These are phyloP conservation scores for Orbilia ellipsospora DNA, from an alignment of 2,329 filamentous ascomycete species.

Conservation along the genomic window DNA sequence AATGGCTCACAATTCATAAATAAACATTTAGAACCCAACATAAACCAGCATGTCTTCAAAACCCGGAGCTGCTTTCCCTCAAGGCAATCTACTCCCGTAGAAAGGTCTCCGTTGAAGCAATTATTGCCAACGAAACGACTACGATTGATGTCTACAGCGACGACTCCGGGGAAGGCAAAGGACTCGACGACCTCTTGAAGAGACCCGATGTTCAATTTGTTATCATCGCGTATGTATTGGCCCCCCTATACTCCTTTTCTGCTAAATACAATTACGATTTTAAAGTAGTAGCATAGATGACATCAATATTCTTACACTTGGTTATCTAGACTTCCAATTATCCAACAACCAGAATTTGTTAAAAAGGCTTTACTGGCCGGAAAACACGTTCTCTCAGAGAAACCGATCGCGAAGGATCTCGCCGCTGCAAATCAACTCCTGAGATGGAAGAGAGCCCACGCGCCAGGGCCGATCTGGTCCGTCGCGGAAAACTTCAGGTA, in stretches of 20 bases:
- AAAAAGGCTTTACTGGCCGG: slow-evolving; percentile 71
- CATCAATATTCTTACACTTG: slow-evolving; percentile 56
- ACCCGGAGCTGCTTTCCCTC: slow-evolving; percentile 65
- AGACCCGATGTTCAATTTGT: slow-evolving; percentile 69
- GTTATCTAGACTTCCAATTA: slow-evolving; percentile 69
- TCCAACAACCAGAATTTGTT: slow-evolving; percentile 70
- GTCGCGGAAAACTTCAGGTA: slow-evolving; percentile 81
- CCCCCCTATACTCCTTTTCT: not conserved
- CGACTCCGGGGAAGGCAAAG: slow-evolving; percentile 65
- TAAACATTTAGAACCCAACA: slow-evolving; percentile 54
- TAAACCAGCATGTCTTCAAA: slow-evolving; percentile 71
- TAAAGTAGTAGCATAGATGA: no score
- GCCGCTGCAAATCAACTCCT: slow-evolving; percentile 66
- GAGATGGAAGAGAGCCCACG: slow-evolving; percentile 63
- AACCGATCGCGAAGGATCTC: slow-evolving; percentile 74
- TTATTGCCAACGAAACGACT: slow-evolving; percentile 60
- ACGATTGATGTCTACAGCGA: slow-evolving; percentile 70
- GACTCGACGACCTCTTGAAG: slow-evolving; percentile 67
- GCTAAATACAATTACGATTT: slow-evolving; percentile 29
- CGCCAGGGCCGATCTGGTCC: slow-evolving; percentile 64
- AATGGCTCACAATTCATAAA: slow-evolving; percentile 6
- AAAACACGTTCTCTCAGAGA: slow-evolving; percentile 77
- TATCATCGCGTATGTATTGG: slow-evolving; percentile 65
- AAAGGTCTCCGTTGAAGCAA: slow-evolving; percentile 68
- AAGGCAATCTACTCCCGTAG: slow-evolving; percentile 76